phyloP scores from a whole-genome alignment of 108 stramenopile genomes.

The Cyclotella kingstonii region DNA sequence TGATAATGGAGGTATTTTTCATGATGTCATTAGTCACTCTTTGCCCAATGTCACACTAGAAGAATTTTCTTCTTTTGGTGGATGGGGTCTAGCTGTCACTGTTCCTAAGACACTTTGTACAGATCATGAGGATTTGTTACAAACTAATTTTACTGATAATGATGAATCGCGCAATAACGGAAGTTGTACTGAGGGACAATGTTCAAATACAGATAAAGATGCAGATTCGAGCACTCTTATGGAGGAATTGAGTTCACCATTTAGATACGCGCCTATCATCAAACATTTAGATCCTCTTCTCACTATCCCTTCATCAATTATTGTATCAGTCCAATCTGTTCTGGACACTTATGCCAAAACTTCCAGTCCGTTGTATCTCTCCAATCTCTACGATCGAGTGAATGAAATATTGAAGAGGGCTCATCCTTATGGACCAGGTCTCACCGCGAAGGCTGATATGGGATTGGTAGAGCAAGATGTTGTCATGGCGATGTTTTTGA shows the following conservation, averaged over 20 bases:
- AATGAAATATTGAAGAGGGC: constrained; percentile 5
- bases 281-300: constrained; percentile 33
- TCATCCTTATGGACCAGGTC: constrained; percentile 8
- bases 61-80: constrained; percentile 38
- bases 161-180: too few species aligned
- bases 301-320: constrained; percentile 39
- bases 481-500: constrained; percentile 39
- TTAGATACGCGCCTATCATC: constrained; percentile 14
- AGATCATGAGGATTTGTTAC: neutral
- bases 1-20: constrained; percentile 42
- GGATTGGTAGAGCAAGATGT: constrained; percentile 45
- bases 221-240: neutral
- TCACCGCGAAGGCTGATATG: constrained; percentile 12
- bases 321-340: constrained; percentile 30
- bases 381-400: constrained; percentile 2
- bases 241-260: too few species aligned
- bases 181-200: neutral
- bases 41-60: constrained; percentile 34
- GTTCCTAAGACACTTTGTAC: neutral
- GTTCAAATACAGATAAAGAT: neutral
- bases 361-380: neutral
- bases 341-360: constrained; percentile 20
- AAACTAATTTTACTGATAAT: neutral
- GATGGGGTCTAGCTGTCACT: constrained; percentile 43
- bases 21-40: neutral